phyloP scores from a whole-genome alignment of 2,329 filamentous ascomycete genomes.

The Trichoderma cornu-damae region DNA sequence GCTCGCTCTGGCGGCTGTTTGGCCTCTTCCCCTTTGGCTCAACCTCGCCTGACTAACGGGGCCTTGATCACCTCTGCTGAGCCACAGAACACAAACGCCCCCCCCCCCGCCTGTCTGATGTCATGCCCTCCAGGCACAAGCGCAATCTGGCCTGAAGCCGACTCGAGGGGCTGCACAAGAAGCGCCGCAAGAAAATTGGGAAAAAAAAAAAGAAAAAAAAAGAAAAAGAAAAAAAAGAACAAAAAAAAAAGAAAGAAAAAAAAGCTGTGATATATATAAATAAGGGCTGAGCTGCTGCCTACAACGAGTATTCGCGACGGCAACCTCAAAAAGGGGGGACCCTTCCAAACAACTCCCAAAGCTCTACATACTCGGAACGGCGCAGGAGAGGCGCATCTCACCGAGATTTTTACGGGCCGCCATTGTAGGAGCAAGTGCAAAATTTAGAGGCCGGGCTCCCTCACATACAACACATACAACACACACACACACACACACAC shows the following conservation, averaged over 20 bases:
- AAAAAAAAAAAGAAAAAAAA: not conserved
- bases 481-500: no score
- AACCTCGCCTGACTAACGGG: not conserved
- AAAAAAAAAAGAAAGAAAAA: no score
- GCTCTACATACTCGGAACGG: not conserved
- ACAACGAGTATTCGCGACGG: not conserved
- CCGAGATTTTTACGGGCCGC: not conserved
- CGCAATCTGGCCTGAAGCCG: conserved; percentile 20
- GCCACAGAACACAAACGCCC: not conserved
- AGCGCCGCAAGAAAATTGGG: conserved; percentile 9
- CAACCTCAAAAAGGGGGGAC: not conserved
- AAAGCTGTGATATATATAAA: no score
- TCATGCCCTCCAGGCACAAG: conserved; percentile 17
- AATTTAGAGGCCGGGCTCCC: not conserved
- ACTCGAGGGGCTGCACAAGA: conserved; percentile 6
- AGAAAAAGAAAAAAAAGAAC: not conserved
- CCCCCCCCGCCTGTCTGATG: conserved; percentile 8
- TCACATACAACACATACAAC: no score
- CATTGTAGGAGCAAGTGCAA: not conserved
- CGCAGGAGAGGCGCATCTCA: not conserved
- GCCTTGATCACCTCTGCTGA: not conserved
- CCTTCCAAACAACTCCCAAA: not conserved
- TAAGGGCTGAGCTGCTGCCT: not conserved
- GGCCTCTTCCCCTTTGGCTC: no score
- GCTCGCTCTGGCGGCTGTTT: no score